Percentiles rank a stretch among this genome's conserved stretches.
These are phyloP conservation scores for Verticillium zaregamsianum DNA, from an alignment of 2,329 filamentous ascomycete genomes.

Conservation along the genomic window DNA sequence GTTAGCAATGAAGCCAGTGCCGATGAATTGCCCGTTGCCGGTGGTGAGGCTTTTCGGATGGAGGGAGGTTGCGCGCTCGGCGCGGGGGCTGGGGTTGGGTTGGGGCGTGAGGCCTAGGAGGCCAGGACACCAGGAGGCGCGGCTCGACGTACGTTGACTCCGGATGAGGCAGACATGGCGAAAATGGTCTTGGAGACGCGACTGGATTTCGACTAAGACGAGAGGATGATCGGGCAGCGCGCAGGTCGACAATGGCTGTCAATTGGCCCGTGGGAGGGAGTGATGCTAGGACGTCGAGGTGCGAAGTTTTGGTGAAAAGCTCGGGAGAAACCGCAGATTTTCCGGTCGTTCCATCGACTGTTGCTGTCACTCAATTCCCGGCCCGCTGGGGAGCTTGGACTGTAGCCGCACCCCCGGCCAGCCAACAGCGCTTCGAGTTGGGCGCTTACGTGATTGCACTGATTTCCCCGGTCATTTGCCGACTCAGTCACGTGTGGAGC, in stretches of 20 bases:
- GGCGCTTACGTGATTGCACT: background rate
- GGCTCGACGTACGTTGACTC: constrained; percentile 59
- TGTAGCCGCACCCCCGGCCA: constrained; percentile 4
- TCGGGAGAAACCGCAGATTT: constrained; percentile 47
- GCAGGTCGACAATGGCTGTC: constrained; percentile 34
- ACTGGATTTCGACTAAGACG: constrained; percentile 30
- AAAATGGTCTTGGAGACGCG: constrained; percentile 38
- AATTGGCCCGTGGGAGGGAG: constrained; percentile 40
- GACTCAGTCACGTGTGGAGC: constrained; percentile 11
- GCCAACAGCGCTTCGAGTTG: background rate
- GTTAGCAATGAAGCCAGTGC: background rate
- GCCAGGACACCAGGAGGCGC: constrained; percentile 18
- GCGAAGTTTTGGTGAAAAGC: constrained; percentile 34
- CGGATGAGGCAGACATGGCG: constrained; percentile 59
- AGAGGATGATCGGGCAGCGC: constrained; percentile 27
- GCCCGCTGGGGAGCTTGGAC: constrained; percentile 26
- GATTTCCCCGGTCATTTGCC: constrained; percentile 13
- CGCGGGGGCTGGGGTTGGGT: background rate
- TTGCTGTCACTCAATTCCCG: background rate
- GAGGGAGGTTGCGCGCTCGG: background rate
- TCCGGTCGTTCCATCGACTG: constrained; percentile 18
- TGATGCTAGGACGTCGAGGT: constrained; percentile 25
- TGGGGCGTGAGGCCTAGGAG: background rate
- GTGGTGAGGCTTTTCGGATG: background rate
- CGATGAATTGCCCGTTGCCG: background rate